Conservation (phyloP, 306 rosid species). For the Prunus campanulata region DNA sequence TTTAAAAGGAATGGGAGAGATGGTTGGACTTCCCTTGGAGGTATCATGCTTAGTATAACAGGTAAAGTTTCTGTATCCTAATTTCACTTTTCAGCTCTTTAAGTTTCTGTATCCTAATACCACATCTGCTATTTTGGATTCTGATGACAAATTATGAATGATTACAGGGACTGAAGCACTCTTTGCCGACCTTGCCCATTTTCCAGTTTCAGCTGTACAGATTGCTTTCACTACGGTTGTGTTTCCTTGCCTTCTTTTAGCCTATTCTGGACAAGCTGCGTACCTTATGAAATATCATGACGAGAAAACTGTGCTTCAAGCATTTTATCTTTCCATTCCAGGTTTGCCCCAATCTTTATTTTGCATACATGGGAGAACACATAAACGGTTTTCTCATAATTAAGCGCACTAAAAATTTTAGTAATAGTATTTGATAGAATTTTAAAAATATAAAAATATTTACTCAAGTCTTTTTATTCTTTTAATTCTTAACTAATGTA, state of each 20-base stretch:
- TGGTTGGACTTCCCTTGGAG: slow-evolving; percentile 95
- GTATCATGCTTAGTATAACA: slow-evolving; percentile 93
- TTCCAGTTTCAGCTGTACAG: slow-evolving; percentile 95
- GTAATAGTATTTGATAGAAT: not conserved
- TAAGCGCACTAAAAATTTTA: not conserved
- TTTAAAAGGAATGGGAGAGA: slow-evolving; percentile 65
- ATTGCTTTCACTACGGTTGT: slow-evolving; percentile 87
- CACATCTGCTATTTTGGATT: slow-evolving; percentile 16
- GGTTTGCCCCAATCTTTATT: slow-evolving; percentile 42
- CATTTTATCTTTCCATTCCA: slow-evolving; percentile 93
- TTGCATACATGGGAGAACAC: not conserved
- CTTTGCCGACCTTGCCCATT: slow-evolving; percentile 91
- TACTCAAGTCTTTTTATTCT: not conserved
- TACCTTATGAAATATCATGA: slow-evolving; percentile 43
- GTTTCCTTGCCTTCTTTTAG: slow-evolving; percentile 95
- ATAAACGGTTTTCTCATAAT: not conserved
- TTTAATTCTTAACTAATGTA: not conserved
- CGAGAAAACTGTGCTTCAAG: slow-evolving; percentile 14
- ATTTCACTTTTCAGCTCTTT: not conserved
- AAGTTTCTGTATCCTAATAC: not conserved
- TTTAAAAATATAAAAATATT: not conserved
- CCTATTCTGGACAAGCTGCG: slow-evolving; percentile 98
- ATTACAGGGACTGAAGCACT: slow-evolving; percentile 96
- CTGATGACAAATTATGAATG: slow-evolving; percentile 30
- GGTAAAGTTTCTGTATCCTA: slow-evolving; percentile 44